Evolutionary conservation across 495 filamentous ascomycete species (phyloP).

Genomic region (Penicillium macrosclerotiorum): DNA sequence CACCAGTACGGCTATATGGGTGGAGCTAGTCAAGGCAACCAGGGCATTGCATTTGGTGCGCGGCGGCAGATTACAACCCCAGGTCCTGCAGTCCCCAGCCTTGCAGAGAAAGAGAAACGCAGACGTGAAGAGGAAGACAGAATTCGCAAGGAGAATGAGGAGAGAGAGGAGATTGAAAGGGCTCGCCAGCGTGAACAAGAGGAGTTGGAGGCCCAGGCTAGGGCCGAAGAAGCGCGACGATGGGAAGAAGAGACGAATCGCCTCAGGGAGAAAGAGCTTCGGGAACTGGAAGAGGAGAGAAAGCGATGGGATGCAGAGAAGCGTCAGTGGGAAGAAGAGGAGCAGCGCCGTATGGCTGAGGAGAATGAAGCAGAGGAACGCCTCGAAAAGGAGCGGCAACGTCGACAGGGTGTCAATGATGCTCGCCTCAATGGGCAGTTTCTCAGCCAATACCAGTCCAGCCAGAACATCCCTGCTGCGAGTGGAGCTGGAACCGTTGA

Average conservation of each 20-base stretch:
- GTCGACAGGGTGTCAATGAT: slow-evolving; percentile 58
- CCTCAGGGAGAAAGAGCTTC: slow-evolving; percentile 65
- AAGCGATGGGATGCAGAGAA: slow-evolving; percentile 82
- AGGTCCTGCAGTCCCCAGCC: slow-evolving; percentile 71
- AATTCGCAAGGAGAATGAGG: slow-evolving; percentile 46
- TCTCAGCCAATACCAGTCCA: slow-evolving; percentile 78
- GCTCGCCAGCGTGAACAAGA: slow-evolving; percentile 61
- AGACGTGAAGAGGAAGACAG: slow-evolving; percentile 63
- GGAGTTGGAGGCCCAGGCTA: slow-evolving; percentile 63
- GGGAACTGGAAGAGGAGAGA: slow-evolving; percentile 71
- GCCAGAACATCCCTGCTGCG: slow-evolving; percentile 23
- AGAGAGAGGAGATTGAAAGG: slow-evolving; percentile 62
- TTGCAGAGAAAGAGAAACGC: slow-evolving; percentile 64
- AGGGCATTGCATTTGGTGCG: slow-evolving; percentile 88
- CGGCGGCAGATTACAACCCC: slow-evolving; percentile 89
- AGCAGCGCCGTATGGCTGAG: slow-evolving; percentile 68
- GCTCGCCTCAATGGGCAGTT: slow-evolving; percentile 76
- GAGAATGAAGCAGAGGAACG: slow-evolving; percentile 69
- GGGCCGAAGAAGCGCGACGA: slow-evolving; percentile 66
- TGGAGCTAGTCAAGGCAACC: slow-evolving; percentile 91
- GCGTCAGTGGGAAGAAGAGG: slow-evolving; percentile 76
- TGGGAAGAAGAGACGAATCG: slow-evolving; percentile 79
- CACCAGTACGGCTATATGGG: slow-evolving; percentile 99
- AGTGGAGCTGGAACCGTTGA: slow-evolving; percentile 17
- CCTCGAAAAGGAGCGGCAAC: slow-evolving; percentile 64